Evolutionary conservation across 2,329 filamentous ascomycete genomes (phyloP).

Genomic region (Elsinoe fawcettii): DNA sequence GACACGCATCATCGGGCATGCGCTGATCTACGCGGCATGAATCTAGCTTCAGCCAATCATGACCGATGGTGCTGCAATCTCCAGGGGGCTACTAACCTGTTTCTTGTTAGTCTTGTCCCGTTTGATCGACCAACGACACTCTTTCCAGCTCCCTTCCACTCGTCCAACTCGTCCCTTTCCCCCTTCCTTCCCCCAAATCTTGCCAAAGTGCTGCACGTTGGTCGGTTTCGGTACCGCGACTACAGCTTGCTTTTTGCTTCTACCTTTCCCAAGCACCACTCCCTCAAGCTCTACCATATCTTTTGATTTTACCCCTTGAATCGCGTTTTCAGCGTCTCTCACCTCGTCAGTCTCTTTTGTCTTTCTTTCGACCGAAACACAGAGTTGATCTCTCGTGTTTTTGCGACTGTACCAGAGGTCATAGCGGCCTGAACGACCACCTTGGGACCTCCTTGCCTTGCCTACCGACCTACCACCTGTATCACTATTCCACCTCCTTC

Average conservation of each 20-base stretch:
- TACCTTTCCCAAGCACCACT: constrained; percentile 2
- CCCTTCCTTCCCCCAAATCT: constrained; percentile 1
- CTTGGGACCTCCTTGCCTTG: constrained; percentile 5
- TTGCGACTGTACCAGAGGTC: neutral
- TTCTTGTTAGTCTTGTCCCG: neutral
- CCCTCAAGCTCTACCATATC: neutral
- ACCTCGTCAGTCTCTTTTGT: constrained; percentile 13
- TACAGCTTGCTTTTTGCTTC: constrained; percentile 6
- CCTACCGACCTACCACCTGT: constrained; percentile 2
- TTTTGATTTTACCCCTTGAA: constrained; percentile 9
- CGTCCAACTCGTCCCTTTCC: neutral
- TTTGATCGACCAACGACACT: constrained; percentile 6
- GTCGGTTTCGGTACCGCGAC: constrained; percentile 3
- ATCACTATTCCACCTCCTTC: constrained; percentile 12
- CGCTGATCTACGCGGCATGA: neutral
- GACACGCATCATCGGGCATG: constrained; percentile 7
- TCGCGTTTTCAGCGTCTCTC: constrained; percentile 4
- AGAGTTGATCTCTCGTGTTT: constrained; percentile 17
- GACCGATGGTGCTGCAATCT: neutral
- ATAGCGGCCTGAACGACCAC: constrained; percentile 11
- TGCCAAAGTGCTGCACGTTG: constrained; percentile 3
- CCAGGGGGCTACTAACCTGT: neutral
- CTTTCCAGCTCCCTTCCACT: neutral
- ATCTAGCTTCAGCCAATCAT: constrained; percentile 2
- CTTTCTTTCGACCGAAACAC: constrained; percentile 8